These are phyloP conservation scores for Pholiota adiposa DNA, from an alignment of 1,284 basidiomycete genomes.

Conservation along the genomic window DNA sequence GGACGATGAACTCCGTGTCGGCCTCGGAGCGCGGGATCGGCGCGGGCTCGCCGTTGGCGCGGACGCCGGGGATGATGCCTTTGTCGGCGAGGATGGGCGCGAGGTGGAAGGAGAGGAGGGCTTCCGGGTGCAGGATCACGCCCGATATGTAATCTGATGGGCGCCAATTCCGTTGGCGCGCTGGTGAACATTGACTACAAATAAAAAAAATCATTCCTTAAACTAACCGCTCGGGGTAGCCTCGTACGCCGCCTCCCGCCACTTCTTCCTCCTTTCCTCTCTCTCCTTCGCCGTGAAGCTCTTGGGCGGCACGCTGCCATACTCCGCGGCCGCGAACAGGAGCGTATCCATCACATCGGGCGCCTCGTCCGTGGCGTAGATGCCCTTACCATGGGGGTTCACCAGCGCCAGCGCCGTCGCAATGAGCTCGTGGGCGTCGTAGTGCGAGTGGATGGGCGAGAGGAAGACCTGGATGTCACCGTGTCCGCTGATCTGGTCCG, in stretches of 20 bases:
- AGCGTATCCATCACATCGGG: constrained; percentile 47
- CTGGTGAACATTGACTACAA: not conserved
- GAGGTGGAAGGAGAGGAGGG: constrained; percentile 51
- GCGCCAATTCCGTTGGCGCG: not conserved
- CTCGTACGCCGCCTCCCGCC: constrained; percentile 49
- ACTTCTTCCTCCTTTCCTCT: constrained; percentile 42
- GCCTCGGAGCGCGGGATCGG: constrained; percentile 46
- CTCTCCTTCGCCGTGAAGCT: constrained; percentile 37
- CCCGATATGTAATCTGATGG: constrained; percentile 52
- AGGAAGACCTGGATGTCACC: constrained; percentile 34
- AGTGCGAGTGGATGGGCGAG: constrained; percentile 45
- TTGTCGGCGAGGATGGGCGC: constrained; percentile 44
- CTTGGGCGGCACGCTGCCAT: constrained; percentile 8
- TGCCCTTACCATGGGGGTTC: constrained; percentile 51
- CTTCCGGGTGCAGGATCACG: constrained; percentile 53
- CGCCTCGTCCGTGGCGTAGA: constrained; percentile 59
- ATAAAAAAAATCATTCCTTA: too few species aligned
- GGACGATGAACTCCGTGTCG: constrained; percentile 46
- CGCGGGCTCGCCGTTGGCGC: constrained; percentile 53
- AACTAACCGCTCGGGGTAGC: constrained; percentile 45
- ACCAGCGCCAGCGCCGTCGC: constrained; percentile 47
- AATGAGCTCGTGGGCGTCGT: constrained; percentile 46
- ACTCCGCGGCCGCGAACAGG: constrained; percentile 39
- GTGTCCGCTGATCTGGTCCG: constrained; percentile 24
- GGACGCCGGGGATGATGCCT: constrained; percentile 54